Conservation (phyloP, 305 asterid species). For the Fraxinus sp. region DNA sequence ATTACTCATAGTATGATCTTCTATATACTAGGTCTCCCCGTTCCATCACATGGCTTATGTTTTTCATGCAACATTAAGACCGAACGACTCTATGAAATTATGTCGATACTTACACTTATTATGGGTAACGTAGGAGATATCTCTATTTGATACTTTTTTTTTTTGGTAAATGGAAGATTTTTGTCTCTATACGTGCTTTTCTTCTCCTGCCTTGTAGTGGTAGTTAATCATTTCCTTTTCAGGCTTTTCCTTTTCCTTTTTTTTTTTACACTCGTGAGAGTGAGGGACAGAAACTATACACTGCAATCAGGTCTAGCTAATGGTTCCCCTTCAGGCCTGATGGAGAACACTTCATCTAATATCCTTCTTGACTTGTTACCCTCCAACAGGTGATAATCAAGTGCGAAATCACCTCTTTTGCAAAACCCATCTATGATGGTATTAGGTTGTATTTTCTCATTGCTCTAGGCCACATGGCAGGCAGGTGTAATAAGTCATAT, state of each 20-base stretch:
- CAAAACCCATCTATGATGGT: background rate
- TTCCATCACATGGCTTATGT: too few species aligned
- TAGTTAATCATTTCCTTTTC: background rate
- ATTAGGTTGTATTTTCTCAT: background rate
- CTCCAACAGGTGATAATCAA: background rate
- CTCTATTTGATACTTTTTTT: background rate
- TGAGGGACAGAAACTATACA: background rate
- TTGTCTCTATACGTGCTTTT: background rate
- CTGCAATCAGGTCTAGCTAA: background rate
- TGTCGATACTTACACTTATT: too few species aligned
- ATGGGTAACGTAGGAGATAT: too few species aligned
- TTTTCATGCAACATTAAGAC: too few species aligned
- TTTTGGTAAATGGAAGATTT: too few species aligned
- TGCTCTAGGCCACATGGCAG: background rate
- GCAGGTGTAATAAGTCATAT: background rate
- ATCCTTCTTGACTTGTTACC: background rate
- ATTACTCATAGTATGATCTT: too few species aligned
- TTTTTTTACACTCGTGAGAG: too few species aligned
- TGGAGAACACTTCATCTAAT: background rate
- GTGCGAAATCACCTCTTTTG: background rate
- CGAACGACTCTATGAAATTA: too few species aligned
- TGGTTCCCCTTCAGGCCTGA: background rate
- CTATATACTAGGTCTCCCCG: too few species aligned
- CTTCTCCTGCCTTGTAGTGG: background rate
- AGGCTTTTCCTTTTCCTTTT: background rate